A percentile compares a stretch with the other conserved stretches of the same genome.
These are phyloP conservation scores for Aspergillus pseudonomiae DNA, from an alignment of 2,329 filamentous ascomycete species.

Conservation along the genomic window DNA sequence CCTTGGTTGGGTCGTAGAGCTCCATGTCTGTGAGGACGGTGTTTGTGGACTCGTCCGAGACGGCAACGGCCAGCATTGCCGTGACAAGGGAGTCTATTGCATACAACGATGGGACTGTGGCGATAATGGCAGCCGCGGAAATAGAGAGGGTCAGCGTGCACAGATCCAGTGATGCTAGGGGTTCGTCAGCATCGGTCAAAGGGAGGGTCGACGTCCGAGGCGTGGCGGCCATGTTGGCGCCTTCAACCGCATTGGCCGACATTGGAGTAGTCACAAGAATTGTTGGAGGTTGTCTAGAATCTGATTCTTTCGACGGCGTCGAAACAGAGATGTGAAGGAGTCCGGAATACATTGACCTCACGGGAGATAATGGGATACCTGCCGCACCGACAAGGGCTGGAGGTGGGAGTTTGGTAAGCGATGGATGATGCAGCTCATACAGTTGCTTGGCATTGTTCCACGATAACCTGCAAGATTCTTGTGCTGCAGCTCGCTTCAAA, in stretches of 20 bases:
- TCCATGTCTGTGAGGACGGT: constrained; percentile 42
- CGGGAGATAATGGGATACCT: constrained; percentile 38
- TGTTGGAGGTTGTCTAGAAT: constrained; percentile 32
- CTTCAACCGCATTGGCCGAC: constrained; percentile 38
- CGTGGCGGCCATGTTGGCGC: constrained; percentile 35
- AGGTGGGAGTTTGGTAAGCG: constrained; percentile 35
- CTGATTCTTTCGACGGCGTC: constrained; percentile 25
- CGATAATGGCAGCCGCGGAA: constrained; percentile 42
- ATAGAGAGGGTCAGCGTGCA: constrained; percentile 45
- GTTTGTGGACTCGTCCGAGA: constrained; percentile 46
- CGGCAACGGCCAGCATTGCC: constrained; percentile 48
- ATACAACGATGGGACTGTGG: constrained; percentile 50
- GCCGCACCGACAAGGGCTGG: constrained; percentile 38
- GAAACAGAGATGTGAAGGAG: constrained; percentile 48
- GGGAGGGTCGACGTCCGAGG: constrained; percentile 45
- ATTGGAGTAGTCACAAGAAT: constrained; percentile 44
- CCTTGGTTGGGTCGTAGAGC: constrained; percentile 27
- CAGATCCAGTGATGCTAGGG: constrained; percentile 49
- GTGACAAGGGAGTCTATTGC: constrained; percentile 52
- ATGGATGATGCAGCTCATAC: constrained; percentile 52
- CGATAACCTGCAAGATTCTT: constrained; percentile 50
- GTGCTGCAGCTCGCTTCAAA: constrained; percentile 46
- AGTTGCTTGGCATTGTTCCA: constrained; percentile 45
- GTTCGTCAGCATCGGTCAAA: constrained; percentile 40
- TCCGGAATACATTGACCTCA: constrained; percentile 33